phyloP scores from a whole-genome alignment of 352 stramenopile genomes.

The Phytophthora crassamura region DNA sequence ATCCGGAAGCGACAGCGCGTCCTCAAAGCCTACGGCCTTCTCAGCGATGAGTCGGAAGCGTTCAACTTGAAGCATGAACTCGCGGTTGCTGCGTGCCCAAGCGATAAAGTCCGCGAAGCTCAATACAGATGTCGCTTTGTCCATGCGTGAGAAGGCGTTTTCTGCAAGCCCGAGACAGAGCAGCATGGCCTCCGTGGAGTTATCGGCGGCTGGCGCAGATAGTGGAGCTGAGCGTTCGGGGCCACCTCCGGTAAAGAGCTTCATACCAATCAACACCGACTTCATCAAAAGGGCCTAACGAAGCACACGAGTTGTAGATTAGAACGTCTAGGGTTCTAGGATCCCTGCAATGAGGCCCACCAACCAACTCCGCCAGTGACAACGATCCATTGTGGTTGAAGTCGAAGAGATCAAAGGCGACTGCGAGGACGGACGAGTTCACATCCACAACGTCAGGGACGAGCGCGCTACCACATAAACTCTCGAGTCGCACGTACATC shows the following conservation, averaged over 20 bases:
- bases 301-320: background rate
- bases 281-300: constrained; percentile 79
- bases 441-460: background rate
- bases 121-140: constrained; percentile 55
- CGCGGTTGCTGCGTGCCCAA: constrained; percentile 83
- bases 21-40: constrained; percentile 69
- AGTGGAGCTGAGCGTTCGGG: constrained; percentile 4
- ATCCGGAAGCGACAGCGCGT: constrained; percentile 66
- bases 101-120: constrained; percentile 84
- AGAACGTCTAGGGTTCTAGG: background rate
- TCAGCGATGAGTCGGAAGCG: constrained; percentile 76
- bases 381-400: constrained; percentile 83
- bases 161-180: constrained; percentile 59
- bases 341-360: background rate
- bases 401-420: constrained; percentile 64
- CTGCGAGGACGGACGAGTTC: constrained; percentile 8
- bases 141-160: constrained; percentile 61
- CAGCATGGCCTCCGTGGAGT: constrained; percentile 46
- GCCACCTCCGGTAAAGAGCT: constrained; percentile 56
- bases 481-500: constrained; percentile 51
- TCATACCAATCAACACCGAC: constrained; percentile 78
- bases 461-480: constrained; percentile 19
- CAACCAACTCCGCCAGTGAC: constrained; percentile 72
- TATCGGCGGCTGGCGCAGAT: background rate
- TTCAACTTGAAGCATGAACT: constrained; percentile 88